Conservation (phyloP, 192 early-diverging fungal genomes). For the Coemansia sp. region DNA sequence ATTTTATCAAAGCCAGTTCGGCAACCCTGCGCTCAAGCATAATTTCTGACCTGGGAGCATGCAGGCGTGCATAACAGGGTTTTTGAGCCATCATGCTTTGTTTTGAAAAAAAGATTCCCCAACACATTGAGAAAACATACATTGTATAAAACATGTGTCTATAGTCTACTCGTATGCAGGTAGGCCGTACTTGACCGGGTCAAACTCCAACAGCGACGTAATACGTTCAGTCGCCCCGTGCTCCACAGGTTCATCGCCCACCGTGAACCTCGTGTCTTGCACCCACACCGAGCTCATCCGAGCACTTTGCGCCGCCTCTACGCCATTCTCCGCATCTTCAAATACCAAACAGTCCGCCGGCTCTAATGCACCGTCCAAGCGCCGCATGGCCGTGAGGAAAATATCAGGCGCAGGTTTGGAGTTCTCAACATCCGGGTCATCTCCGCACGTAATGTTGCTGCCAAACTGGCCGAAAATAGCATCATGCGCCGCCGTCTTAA, state of each 20-base stretch:
- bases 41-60: too few species aligned
- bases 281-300: slow-evolving; percentile 86
- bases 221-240: slow-evolving; percentile 62
- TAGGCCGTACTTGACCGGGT: slow-evolving; percentile 63
- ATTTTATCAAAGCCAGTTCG: too few species aligned
- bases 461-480: slow-evolving; percentile 80
- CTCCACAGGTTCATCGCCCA: slow-evolving; percentile 40
- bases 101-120: too few species aligned
- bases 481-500: slow-evolving; percentile 69
- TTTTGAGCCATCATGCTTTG: too few species aligned
- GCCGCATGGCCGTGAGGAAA: slow-evolving; percentile 72
- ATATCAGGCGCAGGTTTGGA: slow-evolving; percentile 93
- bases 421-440: slow-evolving; percentile 73
- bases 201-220: slow-evolving; percentile 65
- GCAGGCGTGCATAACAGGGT: too few species aligned
- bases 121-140: background rate
- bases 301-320: slow-evolving; percentile 78
- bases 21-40: too few species aligned
- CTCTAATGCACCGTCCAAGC: slow-evolving; percentile 52
- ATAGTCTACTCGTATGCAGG: slow-evolving; percentile 44
- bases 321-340: slow-evolving; percentile 85
- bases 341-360: slow-evolving; percentile 79
- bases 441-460: slow-evolving; percentile 74
- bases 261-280: slow-evolving; percentile 69
- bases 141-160: background rate